phyloP scores from a whole-genome alignment of 805 yeast species.

The Candida jianshihensis region DNA sequence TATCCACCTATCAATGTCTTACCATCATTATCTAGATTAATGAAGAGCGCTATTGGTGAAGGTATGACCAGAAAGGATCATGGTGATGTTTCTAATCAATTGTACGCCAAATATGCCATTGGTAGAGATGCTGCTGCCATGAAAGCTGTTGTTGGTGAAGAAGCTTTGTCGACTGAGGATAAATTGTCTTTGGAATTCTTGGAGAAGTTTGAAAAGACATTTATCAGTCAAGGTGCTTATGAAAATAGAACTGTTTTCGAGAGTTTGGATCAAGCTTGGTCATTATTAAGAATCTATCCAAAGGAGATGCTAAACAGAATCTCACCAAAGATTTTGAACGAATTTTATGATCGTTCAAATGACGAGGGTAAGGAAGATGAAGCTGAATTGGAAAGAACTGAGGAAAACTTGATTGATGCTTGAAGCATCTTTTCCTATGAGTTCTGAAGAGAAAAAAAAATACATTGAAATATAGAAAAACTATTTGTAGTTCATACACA shows the following conservation, averaged over 20 bases:
- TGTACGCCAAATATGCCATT: slow-evolving; percentile 98
- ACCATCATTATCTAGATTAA: slow-evolving; percentile 94
- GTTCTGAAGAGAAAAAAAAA: not conserved
- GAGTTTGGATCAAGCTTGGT: slow-evolving; percentile 97
- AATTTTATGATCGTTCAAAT: slow-evolving; percentile 87
- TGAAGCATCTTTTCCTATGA: slow-evolving; percentile 6
- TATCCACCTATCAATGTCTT: slow-evolving; percentile 98
- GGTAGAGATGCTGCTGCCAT: slow-evolving; percentile 99
- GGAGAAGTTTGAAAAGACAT: slow-evolving; percentile 95
- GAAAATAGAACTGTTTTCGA: slow-evolving; percentile 93
- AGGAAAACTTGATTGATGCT: slow-evolving; percentile 31
- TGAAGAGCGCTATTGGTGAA: slow-evolving; percentile 99
- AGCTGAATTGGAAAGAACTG: slow-evolving; percentile 27
- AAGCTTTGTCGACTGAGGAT: slow-evolving; percentile 95
- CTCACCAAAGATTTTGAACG: slow-evolving; percentile 92
- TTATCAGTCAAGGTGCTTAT: slow-evolving; percentile 93
- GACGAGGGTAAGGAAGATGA: slow-evolving; percentile 49
- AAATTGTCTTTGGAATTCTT: slow-evolving; percentile 94
- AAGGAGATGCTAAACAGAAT: slow-evolving; percentile 98
- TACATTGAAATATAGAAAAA: too few relatives aligned
- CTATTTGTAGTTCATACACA: too few relatives aligned
- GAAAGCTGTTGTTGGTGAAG: slow-evolving; percentile 99
- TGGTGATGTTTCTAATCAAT: slow-evolving; percentile 98
- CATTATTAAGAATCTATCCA: slow-evolving; percentile 95
- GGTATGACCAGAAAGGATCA: slow-evolving; percentile 99